Base-by-base conservation (phyloP, 1,284 basidiomycete species). In the Pyrrhoderma noxium region DNA sequence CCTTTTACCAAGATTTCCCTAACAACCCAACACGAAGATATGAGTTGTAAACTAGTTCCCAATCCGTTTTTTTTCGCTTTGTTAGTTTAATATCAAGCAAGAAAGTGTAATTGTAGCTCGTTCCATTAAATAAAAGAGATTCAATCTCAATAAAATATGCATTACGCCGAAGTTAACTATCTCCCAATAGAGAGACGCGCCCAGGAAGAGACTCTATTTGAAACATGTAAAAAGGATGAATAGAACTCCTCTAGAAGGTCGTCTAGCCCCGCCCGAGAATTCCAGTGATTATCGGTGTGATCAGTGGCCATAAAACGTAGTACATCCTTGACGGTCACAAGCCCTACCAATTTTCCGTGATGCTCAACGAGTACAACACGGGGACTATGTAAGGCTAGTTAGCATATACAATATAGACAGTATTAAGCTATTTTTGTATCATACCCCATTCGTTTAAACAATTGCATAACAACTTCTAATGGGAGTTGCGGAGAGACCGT, bases 251-350 rank as follows among this genome's bases (percentile, higher is more conserved):
- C 67, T 16, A 69, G 49, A 1, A 66, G 55, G 27, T 60, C 60
- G 40, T 67, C 65, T 19, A 70, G 53, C 13, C 60, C 60, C 27
- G 61, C 60, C 14, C 58, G 59, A 35, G 62, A 58, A 27, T 64
- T 58, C 53, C 61, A 62, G 16, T 56, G 50, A 40, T 54, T 45
- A 16, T 66, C 51, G 58, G 71, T 70, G 54, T 74, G 70, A 58
- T 73, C 72, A 34, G 71, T 74, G 38, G 80, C 77, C 54, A 87
- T 92, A 62, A 91, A 90, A 41, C 83, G 82, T 11, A 99, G 70
- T 9, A 98, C 90, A 60, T 99, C 96, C 65, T 99, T 99, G 54
- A 99, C 89, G 0, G 94, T 98, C 18, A 97, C 85, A 13, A 99
- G 73, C 0, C 95, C 95, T 0, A 78, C 80, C 2, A 99, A 74